These are phyloP conservation scores for Erysimum cheiranthoides DNA, from an alignment of 345 rosid species.

Conservation along the genomic window DNA sequence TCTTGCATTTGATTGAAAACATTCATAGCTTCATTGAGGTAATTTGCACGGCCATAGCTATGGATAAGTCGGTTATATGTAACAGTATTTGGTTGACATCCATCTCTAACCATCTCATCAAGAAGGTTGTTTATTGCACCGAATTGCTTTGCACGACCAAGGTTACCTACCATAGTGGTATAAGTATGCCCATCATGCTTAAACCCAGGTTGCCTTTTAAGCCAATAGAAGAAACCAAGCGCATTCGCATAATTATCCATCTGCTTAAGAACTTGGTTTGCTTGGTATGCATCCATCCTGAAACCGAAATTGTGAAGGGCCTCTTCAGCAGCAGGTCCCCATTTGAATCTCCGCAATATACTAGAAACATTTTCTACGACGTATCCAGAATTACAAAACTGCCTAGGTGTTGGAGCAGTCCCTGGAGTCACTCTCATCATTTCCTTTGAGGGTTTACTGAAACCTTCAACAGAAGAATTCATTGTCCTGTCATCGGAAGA, in stretches of 20 bases:
- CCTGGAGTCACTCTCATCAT: constrained; percentile 50
- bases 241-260: constrained; percentile 79
- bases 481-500: constrained; percentile 50
- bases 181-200: constrained; percentile 96
- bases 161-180: constrained; percentile 97
- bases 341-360: constrained; percentile 61
- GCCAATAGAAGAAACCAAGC: constrained; percentile 87
- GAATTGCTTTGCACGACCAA: constrained; percentile 90
- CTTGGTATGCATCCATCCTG: constrained; percentile 84
- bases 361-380: constrained; percentile 65
- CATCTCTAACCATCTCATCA: constrained; percentile 83
- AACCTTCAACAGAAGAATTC: constrained; percentile 36
- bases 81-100: constrained; percentile 91
- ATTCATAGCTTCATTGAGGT: constrained; percentile 71
- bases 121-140: constrained; percentile 73
- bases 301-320: constrained; percentile 64
- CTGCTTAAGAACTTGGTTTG: constrained; percentile 91
- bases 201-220: constrained; percentile 71
- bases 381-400: constrained; percentile 46
- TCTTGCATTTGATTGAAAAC: constrained; percentile 83
- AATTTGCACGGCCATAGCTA: constrained; percentile 98
- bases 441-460: constrained; percentile 49
- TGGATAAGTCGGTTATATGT: constrained; percentile 92
- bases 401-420: constrained; percentile 53
- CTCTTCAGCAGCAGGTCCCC: constrained; percentile 86